Conservation (phyloP, 2,329 filamentous ascomycete genomes). For the Neurospora crassa region DNA sequence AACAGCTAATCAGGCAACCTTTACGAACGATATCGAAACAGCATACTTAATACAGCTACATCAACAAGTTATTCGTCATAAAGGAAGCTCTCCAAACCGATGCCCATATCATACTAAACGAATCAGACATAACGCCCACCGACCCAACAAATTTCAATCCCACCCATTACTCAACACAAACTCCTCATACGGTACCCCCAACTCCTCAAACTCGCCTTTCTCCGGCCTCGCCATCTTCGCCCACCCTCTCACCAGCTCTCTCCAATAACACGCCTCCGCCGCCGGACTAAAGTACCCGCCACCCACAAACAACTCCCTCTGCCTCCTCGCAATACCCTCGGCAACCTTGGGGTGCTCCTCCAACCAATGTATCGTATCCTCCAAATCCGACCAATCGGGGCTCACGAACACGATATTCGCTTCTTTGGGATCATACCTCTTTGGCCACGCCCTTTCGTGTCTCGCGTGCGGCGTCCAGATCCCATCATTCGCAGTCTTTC, state of each 20-base stretch:
- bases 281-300: constrained; percentile 38
- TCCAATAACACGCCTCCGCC: constrained; percentile 46
- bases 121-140: neutral
- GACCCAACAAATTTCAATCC: constrained; percentile 5
- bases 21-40: neutral
- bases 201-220: constrained; percentile 25
- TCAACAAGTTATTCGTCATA: neutral
- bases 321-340: constrained; percentile 36
- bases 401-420: constrained; percentile 42
- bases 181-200: constrained; percentile 30
- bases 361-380: constrained; percentile 35
- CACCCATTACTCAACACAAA: constrained; percentile 23
- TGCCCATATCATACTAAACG: neutral
- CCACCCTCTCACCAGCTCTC: constrained; percentile 39
- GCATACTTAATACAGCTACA: neutral
- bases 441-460: constrained; percentile 28
- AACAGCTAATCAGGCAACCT: neutral
- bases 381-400: constrained; percentile 42
- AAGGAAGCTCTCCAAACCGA: neutral
- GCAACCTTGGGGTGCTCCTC: constrained; percentile 33
- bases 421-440: constrained; percentile 23
- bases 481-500: neutral
- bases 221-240: constrained; percentile 28
- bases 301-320: constrained; percentile 33
- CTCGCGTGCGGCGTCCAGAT: constrained; percentile 6